A percentile compares a stretch with the other conserved stretches of the same genome.
Evolutionary conservation across 1,139 yeast species (phyloP).

Genomic region (Chernovozyma sophiae-reginae): DNA sequence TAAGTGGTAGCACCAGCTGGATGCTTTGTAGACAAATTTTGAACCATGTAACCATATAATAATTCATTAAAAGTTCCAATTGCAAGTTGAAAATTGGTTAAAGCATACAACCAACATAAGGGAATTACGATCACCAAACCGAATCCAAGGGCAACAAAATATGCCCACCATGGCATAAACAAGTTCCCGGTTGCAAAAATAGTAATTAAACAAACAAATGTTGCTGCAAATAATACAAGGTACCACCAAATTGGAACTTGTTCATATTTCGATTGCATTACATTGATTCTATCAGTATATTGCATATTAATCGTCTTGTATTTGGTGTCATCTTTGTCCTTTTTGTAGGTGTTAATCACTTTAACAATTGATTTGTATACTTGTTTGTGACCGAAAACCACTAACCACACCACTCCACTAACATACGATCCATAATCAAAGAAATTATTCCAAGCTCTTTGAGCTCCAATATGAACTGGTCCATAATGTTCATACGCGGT

Average conservation of each 20-base stretch:
- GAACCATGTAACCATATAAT: conserved; percentile 43
- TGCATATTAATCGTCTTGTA: conserved; percentile 9
- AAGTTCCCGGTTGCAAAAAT: conserved; percentile 34
- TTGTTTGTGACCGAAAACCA: conserved; percentile 30
- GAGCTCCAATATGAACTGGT: conserved; percentile 40
- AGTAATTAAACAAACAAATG: conserved; percentile 30
- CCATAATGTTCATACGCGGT: conserved; percentile 39
- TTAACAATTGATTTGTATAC: conserved; percentile 11
- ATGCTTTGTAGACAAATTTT: conserved; percentile 24
- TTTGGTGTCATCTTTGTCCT: conserved; percentile 2
- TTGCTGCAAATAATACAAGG: conserved; percentile 24
- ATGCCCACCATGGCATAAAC: conserved; percentile 51
- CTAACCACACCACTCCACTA: conserved; percentile 45
- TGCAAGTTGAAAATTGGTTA: conserved; percentile 48
- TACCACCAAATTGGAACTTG: conserved; percentile 46
- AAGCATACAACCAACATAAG: conserved; percentile 47
- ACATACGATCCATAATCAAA: conserved; percentile 51
- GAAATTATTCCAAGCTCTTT: conserved; percentile 47
- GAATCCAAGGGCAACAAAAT: conserved; percentile 36
- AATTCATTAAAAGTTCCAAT: conserved; percentile 51
- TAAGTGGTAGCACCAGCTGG: conserved; percentile 49
- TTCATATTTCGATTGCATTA: conserved; percentile 30
- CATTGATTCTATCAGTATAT: conserved; percentile 38
- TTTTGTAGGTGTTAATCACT: conserved; percentile 9
- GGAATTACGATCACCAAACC: conserved; percentile 47